Evolutionary conservation across 257 asterid genomes (phyloP).

Genomic region (Nicotiana paniculata): DNA sequence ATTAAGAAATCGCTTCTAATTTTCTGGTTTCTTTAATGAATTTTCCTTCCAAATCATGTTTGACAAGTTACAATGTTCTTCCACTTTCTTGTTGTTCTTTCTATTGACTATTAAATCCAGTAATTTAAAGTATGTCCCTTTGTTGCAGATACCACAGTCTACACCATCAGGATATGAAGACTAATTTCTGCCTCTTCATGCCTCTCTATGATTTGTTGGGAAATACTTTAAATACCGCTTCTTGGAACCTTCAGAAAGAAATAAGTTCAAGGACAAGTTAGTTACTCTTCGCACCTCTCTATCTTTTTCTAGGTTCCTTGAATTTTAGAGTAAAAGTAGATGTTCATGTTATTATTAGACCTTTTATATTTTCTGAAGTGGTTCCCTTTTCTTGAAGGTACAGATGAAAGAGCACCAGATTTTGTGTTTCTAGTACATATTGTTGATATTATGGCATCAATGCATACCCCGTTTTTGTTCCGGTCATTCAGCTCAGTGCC

Average conservation of each 20-base stretch:
- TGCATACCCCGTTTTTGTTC: constrained; percentile 68
- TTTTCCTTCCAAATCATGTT: neutral
- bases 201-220: constrained; percentile 72
- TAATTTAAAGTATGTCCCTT: neutral
- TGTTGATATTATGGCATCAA: constrained; percentile 66
- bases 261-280: constrained; percentile 61
- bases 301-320: neutral
- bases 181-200: constrained; percentile 92
- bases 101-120: neutral
- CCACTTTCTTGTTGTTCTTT: neutral
- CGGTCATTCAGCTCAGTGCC: constrained; percentile 82
- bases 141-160: constrained; percentile 67
- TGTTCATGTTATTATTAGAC: neutral
- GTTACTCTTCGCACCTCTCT: constrained; percentile 14
- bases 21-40: neutral
- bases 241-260: constrained; percentile 66
- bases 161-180: constrained; percentile 59
- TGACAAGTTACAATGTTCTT: neutral
- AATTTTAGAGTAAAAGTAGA: neutral
- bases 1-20: neutral
- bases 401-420: constrained; percentile 75
- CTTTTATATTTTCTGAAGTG: neutral
- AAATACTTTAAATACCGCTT: constrained; percentile 46
- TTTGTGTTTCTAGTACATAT: constrained; percentile 89
- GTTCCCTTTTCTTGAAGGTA: constrained; percentile 9